phyloP scores from a whole-genome alignment of 345 rosid genomes.

The Aurinia saxatilis region DNA sequence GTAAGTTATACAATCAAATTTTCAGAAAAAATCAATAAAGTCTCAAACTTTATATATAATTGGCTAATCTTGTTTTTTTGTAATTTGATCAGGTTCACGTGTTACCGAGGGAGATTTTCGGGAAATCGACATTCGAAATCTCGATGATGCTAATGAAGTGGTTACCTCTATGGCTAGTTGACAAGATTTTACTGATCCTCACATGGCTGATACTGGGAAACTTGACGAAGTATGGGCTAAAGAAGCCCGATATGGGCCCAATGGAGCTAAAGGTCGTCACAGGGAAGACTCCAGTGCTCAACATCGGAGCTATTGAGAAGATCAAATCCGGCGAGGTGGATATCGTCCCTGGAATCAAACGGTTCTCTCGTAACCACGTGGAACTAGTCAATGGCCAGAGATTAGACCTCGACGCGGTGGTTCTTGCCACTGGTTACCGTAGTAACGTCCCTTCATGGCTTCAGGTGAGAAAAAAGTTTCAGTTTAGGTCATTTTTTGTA shows the following conservation, averaged over 20 bases:
- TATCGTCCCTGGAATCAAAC: slow-evolving; percentile 62
- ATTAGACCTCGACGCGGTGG: slow-evolving; percentile 50
- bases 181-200: slow-evolving; percentile 46
- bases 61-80: neutral
- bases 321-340: slow-evolving; percentile 57
- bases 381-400: slow-evolving; percentile 53
- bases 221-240: slow-evolving; percentile 45
- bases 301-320: slow-evolving; percentile 63
- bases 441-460: slow-evolving; percentile 81
- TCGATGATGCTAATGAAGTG: slow-evolving; percentile 54
- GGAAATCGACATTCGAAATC: slow-evolving; percentile 56
- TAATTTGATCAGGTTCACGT: slow-evolving; percentile 49
- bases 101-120: slow-evolving; percentile 52
- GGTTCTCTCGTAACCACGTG: slow-evolving; percentile 43
- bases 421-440: slow-evolving; percentile 75
- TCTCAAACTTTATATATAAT: neutral
- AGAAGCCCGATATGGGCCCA: slow-evolving; percentile 64
- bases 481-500: neutral
- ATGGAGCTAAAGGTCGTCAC: slow-evolving; percentile 44
- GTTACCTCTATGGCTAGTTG: slow-evolving; percentile 76
- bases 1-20: slow-evolving; percentile 35
- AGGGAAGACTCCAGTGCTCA: slow-evolving; percentile 80
- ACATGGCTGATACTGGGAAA: slow-evolving; percentile 59
- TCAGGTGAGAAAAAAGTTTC: slow-evolving; percentile 38
- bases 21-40: neutral